These are phyloP conservation scores for Conticribra guillardii DNA, from an alignment of 108 stramenopile genomes.

Conservation along the genomic window DNA sequence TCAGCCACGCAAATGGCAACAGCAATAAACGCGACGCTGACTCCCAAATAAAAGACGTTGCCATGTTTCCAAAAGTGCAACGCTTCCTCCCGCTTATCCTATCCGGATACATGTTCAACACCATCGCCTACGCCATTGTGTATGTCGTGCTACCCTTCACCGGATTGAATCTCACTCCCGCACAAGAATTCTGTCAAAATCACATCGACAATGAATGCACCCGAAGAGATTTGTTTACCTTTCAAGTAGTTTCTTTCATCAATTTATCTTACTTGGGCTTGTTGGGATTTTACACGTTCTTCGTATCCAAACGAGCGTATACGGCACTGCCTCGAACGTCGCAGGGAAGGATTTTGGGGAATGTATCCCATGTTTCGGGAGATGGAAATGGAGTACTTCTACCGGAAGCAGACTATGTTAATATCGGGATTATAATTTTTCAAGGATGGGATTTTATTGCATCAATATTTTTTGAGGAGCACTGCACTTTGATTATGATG, in stretches of 20 bases:
- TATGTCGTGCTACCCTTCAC: not conserved
- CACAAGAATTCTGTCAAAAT: slow-evolving; percentile 2
- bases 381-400: not conserved
- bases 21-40: too few species aligned
- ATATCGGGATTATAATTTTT: slow-evolving; percentile 46
- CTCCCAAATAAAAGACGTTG: too few species aligned
- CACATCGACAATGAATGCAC: slow-evolving; percentile 20
- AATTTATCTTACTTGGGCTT: slow-evolving; percentile 40
- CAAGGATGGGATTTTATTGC: slow-evolving; percentile 71
- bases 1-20: too few species aligned
- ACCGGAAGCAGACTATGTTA: slow-evolving; percentile 38
- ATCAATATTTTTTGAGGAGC: slow-evolving; percentile 56
- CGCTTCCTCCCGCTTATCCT: slow-evolving; percentile 13
- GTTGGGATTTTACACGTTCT: slow-evolving; percentile 46
- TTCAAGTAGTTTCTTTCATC: slow-evolving; percentile 47
- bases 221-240: slow-evolving; percentile 54
- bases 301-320: slow-evolving; percentile 20
- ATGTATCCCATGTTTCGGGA: not conserved
- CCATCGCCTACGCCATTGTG: not conserved
- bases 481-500: slow-evolving; percentile 57
- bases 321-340: slow-evolving; percentile 44
- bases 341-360: slow-evolving; percentile 54
- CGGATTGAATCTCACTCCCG: not conserved
- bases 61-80: slow-evolving; percentile 1
- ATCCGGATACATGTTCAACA: slow-evolving; percentile 30